A percentile compares a stretch with the other conserved stretches of the same genome.
Conservation (phyloP, 2,329 filamentous ascomycete genomes). For the Chlorencoelia australis region DNA sequence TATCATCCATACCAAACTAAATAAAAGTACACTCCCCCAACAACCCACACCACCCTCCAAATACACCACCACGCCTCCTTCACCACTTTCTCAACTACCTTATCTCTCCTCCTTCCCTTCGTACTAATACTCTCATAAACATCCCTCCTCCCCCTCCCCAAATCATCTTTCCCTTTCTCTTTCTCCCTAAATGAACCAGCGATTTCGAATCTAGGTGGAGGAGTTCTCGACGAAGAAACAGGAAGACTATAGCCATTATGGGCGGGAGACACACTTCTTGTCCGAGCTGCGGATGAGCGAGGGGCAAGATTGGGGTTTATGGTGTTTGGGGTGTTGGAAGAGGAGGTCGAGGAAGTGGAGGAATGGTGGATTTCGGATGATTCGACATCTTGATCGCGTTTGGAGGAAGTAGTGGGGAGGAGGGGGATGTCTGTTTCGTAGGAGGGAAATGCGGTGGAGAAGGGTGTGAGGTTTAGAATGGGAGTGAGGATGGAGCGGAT, state of each 20-base stretch:
- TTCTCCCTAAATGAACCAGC: conserved; percentile 7
- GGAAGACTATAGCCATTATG: conserved; percentile 24
- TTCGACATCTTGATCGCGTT: too few relatives aligned
- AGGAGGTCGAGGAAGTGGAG: neutral
- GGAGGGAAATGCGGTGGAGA: conserved; percentile 8
- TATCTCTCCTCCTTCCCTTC: conserved; percentile 22
- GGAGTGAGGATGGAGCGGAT: conserved; percentile 48
- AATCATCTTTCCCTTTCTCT: conserved; percentile 1
- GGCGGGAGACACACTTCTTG: conserved; percentile 20
- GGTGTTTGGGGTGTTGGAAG: conserved; percentile 3
- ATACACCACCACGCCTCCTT: conserved; percentile 52
- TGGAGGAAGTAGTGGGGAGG: conserved; percentile 17
- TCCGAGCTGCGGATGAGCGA: conserved; percentile 18
- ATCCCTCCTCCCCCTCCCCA: conserved; percentile 1
- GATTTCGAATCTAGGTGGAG: conserved; percentile 13
- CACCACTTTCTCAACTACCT: conserved; percentile 37
- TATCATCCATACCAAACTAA: conserved; percentile 10
- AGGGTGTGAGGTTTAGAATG: conserved; percentile 35
- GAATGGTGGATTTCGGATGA: too few relatives aligned
- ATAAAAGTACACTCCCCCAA: conserved; percentile 10
- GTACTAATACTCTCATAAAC: conserved; percentile 1
- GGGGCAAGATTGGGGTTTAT: conserved; percentile 17
- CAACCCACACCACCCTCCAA: conserved; percentile 47
- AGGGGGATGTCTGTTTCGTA: neutral
- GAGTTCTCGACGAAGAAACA: conserved; percentile 13